Conservation (phyloP, 2,329 filamentous ascomycete genomes). For the Aspergillus ustus region DNA sequence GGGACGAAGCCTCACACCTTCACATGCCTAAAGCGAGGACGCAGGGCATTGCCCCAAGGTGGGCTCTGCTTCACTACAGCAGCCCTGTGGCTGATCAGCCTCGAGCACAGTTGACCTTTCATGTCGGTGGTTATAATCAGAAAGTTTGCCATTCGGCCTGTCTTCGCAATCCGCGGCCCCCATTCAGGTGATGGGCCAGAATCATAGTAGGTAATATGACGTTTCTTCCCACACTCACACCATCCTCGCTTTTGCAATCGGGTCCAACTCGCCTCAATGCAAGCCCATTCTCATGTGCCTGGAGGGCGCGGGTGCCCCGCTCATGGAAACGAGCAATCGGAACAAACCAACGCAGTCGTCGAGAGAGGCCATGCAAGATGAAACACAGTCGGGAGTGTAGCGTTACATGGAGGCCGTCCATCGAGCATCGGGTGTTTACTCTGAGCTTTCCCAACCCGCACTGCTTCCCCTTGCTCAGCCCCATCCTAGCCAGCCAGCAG, state of each 20-base stretch:
- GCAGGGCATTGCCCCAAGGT: neutral
- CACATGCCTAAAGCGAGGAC: neutral
- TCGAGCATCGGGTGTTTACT: neutral
- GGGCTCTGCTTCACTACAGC: neutral
- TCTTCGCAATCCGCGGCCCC: neutral
- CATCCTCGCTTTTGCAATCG: no score
- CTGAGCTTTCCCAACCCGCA: neutral
- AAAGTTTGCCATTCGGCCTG: neutral
- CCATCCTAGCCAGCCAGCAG: neutral
- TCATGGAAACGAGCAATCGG: neutral
- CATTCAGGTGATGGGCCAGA: neutral
- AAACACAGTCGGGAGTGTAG: neutral
- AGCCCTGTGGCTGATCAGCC: neutral
- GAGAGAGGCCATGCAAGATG: neutral
- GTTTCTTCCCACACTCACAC: neutral
- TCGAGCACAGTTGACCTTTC: neutral
- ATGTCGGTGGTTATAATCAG: neutral
- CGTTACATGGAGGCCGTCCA: neutral
- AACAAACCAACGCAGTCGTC: neutral
- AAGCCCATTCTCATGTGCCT: neutral
- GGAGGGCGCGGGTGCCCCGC: neutral
- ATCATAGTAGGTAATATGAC: neutral
- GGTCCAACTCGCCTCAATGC: neutral
- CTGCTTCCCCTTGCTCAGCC: neutral
- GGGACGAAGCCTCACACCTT: neutral